These are phyloP conservation scores for Omphalotus olearius DNA, from an alignment of 1,284 basidiomycete species.

Conservation along the genomic window DNA sequence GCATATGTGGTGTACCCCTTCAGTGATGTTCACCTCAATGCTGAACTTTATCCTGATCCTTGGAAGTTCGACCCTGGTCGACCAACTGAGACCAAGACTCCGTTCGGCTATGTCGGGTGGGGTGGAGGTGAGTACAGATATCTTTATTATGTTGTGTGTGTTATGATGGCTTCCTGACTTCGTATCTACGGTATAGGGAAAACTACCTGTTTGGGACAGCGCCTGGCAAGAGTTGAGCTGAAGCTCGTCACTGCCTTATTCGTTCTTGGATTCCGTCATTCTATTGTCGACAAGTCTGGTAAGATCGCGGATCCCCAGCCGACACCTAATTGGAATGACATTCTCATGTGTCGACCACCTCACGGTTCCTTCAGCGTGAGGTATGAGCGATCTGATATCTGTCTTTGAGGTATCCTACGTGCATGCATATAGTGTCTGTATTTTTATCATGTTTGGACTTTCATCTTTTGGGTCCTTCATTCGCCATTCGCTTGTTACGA, in stretches of 20 bases:
- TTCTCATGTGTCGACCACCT: constrained; percentile 58
- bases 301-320: constrained; percentile 40
- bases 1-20: constrained; percentile 74
- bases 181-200: constrained; percentile 41
- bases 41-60: constrained; percentile 64
- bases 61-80: constrained; percentile 69
- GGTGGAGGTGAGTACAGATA: constrained; percentile 55
- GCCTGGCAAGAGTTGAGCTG: constrained; percentile 66
- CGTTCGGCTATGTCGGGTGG: constrained; percentile 68
- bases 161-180: constrained; percentile 10
- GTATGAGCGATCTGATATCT: constrained; percentile 38
- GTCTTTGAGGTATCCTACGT: constrained; percentile 24
- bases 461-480: constrained; percentile 16
- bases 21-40: constrained; percentile 69
- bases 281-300: constrained; percentile 48
- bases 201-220: constrained; percentile 63
- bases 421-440: constrained; percentile 15
- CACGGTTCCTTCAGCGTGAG: constrained; percentile 47
- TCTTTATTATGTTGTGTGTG: constrained; percentile 16
- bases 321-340: constrained; percentile 72
- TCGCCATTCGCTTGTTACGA: constrained; percentile 10
- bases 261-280: constrained; percentile 54
- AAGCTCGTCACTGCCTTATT: constrained; percentile 65
- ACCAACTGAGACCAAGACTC: constrained; percentile 38
- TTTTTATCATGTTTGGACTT: constrained; percentile 17